Percentiles rank a stretch among this genome's conserved stretches.
phyloP scores from a whole-genome alignment of 805 yeast genomes.

The Debaryomyces castellii region DNA sequence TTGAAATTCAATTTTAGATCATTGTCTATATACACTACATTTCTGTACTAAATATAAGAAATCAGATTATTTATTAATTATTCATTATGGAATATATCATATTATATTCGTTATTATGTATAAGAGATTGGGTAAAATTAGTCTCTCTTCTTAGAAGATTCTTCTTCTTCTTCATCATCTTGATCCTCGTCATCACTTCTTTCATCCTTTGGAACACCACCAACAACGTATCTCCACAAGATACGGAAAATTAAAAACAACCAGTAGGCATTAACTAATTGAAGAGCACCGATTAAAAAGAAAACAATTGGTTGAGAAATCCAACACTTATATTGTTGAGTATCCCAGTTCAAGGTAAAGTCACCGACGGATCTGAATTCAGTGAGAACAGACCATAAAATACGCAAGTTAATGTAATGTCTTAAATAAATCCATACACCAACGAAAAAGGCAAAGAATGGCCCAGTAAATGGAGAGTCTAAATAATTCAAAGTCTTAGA shows the following conservation, averaged over 20 bases:
- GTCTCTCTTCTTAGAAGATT: constrained; percentile 15
- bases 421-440: constrained; percentile 83
- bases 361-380: constrained; percentile 87
- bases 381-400: constrained; percentile 81
- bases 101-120: neutral
- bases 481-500: constrained; percentile 89
- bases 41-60: neutral
- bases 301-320: constrained; percentile 91
- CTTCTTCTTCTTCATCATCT: constrained; percentile 8
- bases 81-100: neutral
- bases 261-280: constrained; percentile 88
- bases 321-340: constrained; percentile 96
- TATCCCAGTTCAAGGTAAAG: constrained; percentile 74
- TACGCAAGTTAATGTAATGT: constrained; percentile 77
- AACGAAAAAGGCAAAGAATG: constrained; percentile 69
- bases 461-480: constrained; percentile 61
- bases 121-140: neutral
- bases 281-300: constrained; percentile 71
- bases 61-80: neutral
- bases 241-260: constrained; percentile 77
- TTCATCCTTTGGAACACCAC: constrained; percentile 70
- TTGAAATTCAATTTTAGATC: no score
- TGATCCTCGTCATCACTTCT: constrained; percentile 85
- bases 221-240: constrained; percentile 59
- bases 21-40: neutral